These are phyloP conservation scores for Boletus rex-veris DNA, from an alignment of 768 basidiomycete genomes.

Conservation along the genomic window DNA sequence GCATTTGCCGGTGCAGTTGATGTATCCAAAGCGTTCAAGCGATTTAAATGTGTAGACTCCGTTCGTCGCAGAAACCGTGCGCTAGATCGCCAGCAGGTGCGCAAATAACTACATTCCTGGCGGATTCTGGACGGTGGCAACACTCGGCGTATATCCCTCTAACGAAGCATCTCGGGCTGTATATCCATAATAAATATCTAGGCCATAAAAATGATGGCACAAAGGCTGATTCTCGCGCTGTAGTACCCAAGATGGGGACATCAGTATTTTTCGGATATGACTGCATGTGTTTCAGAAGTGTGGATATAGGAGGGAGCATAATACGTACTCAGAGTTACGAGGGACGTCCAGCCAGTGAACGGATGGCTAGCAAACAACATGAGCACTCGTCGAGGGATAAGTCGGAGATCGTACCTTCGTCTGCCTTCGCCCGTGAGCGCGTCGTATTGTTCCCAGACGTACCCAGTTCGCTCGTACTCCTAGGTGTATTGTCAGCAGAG, in stretches of 20 bases:
- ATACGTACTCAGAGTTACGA: constrained; percentile 80
- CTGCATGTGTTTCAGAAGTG: constrained; percentile 32
- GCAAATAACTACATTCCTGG: too few species aligned
- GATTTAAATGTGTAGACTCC: too few species aligned
- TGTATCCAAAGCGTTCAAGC: too few species aligned
- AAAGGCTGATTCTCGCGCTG: background rate
- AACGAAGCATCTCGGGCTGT: too few species aligned
- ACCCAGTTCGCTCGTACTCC: constrained; percentile 92
- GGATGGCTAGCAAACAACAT: constrained; percentile 61
- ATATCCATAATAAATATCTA: too few species aligned
- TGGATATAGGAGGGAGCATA: background rate
- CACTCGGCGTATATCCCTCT: too few species aligned
- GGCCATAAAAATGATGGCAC: background rate
- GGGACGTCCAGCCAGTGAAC: constrained; percentile 95
- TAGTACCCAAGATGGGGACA: background rate
- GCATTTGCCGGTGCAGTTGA: too few species aligned
- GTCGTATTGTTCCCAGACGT: constrained; percentile 98
- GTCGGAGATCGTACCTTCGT: constrained; percentile 59
- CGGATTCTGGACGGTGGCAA: too few species aligned
- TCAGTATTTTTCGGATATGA: constrained; percentile 69
- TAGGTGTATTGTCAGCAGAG: constrained; percentile 28
- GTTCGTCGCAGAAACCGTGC: too few species aligned
- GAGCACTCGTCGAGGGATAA: constrained; percentile 4
- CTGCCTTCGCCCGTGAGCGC: constrained; percentile 76
- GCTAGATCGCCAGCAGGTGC: too few species aligned